Evolutionary conservation across 2,329 filamentous ascomycete species (phyloP).

Genomic region (Ophiostoma angusticollis): DNA sequence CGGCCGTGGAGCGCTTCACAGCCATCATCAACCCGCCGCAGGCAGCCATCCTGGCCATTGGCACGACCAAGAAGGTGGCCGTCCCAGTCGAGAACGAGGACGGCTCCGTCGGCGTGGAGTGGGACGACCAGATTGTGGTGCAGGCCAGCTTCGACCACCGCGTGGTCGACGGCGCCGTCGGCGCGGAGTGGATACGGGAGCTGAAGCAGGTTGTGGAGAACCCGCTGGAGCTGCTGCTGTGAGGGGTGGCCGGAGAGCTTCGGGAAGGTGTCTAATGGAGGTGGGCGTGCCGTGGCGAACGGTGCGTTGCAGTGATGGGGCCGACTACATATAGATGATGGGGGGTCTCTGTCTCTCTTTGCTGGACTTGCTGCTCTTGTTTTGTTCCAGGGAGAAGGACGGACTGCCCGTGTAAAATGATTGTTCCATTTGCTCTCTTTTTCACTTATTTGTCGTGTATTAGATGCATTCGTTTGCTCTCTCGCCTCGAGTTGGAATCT

Average conservation of each 20-base stretch:
- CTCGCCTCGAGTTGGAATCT: conserved; percentile 4
- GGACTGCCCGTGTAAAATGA: conserved; percentile 9
- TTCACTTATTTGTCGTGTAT: conserved; percentile 8
- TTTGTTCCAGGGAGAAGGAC: conserved; percentile 2
- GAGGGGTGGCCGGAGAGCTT: conserved; percentile 21
- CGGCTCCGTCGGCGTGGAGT: conserved; percentile 61
- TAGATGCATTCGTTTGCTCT: conserved; percentile 6
- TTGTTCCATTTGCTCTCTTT: conserved; percentile 5
- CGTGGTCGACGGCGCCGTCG: conserved; percentile 91
- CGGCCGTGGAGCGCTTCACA: conserved; percentile 90
- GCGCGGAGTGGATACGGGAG: conserved; percentile 91
- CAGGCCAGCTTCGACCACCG: conserved; percentile 98
- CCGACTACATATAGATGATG: conserved; percentile 9
- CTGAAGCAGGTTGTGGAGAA: conserved; percentile 98
- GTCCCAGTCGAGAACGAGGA: conserved; percentile 77
- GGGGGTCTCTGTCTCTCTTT: neutral
- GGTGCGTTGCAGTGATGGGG: too few species aligned
- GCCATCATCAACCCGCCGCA: conserved; percentile 99
- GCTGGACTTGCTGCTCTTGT: too few species aligned
- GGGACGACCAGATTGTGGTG: conserved; percentile 94
- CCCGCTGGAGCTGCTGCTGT: conserved; percentile 87
- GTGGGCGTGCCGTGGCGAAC: too few species aligned
- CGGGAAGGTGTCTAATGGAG: conserved; percentile 7
- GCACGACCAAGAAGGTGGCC: conserved; percentile 90
- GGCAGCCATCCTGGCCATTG: conserved; percentile 86